Percentiles rank a stretch among this genome's conserved stretches.
These are phyloP conservation scores for Trichoderma koningii DNA, from an alignment of 2,329 filamentous ascomycete genomes.

Conservation along the genomic window DNA sequence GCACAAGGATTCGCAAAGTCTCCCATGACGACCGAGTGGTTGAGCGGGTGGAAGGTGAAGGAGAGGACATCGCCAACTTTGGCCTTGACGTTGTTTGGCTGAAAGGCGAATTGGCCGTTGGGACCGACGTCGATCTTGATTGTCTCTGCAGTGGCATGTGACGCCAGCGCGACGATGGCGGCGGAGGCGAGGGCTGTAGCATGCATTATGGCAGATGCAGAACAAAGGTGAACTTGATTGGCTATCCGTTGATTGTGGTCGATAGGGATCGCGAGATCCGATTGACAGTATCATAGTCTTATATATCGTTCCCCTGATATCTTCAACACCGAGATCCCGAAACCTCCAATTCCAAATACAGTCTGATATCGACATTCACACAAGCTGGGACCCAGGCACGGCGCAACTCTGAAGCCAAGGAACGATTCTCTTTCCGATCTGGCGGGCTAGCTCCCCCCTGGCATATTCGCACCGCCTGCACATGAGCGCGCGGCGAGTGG, in stretches of 20 bases:
- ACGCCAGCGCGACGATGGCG: constrained; percentile 45
- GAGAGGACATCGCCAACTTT: constrained; percentile 7
- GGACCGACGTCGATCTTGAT: constrained; percentile 23
- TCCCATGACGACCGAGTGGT: constrained; percentile 20
- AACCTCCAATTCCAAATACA: constrained; percentile 18
- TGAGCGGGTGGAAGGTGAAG: constrained; percentile 17
- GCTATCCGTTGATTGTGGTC: not conserved
- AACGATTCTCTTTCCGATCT: constrained; percentile 18
- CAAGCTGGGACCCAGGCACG: not conserved
- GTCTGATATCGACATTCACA: not conserved
- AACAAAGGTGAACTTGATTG: not conserved
- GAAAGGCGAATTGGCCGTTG: constrained; percentile 12
- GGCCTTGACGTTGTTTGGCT: constrained; percentile 17
- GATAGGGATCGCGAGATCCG: not conserved
- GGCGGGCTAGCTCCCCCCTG: not conserved
- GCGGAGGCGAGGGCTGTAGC: not conserved
- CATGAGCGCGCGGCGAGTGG: constrained; percentile 15
- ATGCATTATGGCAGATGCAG: not conserved
- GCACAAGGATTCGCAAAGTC: constrained; percentile 22
- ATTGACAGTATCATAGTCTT: not conserved
- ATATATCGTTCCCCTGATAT: not conserved
- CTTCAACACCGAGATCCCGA: not conserved
- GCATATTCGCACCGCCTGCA: not conserved
- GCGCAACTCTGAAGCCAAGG: constrained; percentile 12
- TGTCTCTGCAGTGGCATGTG: not conserved